Percentiles rank a stretch among this genome's conserved stretches.
Evolutionary conservation across 2,329 filamentous ascomycete genomes (phyloP).

Genomic region (Aspergillus aculeatinus): DNA sequence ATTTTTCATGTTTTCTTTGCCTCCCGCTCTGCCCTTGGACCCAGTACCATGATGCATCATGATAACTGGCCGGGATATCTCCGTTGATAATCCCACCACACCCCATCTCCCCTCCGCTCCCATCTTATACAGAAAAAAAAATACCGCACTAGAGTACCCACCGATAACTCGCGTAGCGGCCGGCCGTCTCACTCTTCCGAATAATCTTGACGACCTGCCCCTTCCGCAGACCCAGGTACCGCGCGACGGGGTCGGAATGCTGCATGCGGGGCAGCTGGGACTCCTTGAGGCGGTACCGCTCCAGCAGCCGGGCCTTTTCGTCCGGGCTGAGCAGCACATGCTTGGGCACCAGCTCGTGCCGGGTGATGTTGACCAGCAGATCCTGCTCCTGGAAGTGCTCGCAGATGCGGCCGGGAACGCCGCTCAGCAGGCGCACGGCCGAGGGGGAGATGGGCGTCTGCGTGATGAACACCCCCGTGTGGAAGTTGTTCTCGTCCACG

Average conservation of each 20-base stretch:
- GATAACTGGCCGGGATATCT: not conserved
- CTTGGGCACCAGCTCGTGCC: slow-evolving; percentile 92
- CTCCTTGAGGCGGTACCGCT: slow-evolving; percentile 93
- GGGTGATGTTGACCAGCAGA: slow-evolving; percentile 94
- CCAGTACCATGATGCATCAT: not conserved
- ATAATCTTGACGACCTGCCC: slow-evolving; percentile 99
- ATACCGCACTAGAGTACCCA: slow-evolving; percentile 51
- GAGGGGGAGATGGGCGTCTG: slow-evolving; percentile 78
- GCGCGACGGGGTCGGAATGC: slow-evolving; percentile 85
- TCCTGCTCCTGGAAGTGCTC: slow-evolving; percentile 97
- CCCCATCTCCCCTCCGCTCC: not conserved
- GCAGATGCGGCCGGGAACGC: slow-evolving; percentile 74
- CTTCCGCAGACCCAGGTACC: slow-evolving; percentile 84
- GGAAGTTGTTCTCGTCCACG: slow-evolving; percentile 75
- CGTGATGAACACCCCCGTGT: slow-evolving; percentile 88
- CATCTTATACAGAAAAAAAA: too few species aligned
- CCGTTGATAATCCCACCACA: not conserved
- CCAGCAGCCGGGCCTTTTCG: slow-evolving; percentile 81
- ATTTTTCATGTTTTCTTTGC: slow-evolving; percentile 24
- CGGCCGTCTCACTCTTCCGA: slow-evolving; percentile 89
- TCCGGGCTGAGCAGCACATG: slow-evolving; percentile 87
- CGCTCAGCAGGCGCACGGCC: slow-evolving; percentile 80
- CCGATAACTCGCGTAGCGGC: slow-evolving; percentile 93
- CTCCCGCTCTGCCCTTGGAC: slow-evolving; percentile 6
- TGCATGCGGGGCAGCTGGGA: slow-evolving; percentile 93